A percentile compares a stretch with the other conserved stretches of the same genome.
phyloP scores from a whole-genome alignment of 305 asterid species.

The Ilex paraguariensis region DNA sequence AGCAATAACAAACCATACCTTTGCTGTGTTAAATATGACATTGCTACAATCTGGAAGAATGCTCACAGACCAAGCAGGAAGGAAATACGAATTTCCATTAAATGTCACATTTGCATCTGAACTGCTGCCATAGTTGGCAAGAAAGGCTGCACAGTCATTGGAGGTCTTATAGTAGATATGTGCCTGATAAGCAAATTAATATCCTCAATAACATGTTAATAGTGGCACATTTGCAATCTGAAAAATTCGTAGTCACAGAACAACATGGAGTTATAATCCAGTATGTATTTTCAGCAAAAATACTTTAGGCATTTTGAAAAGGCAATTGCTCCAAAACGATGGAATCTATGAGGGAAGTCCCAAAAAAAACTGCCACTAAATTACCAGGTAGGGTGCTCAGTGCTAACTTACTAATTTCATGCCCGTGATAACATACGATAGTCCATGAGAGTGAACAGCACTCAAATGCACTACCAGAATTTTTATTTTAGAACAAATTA shows the following conservation, averaged over 20 bases:
- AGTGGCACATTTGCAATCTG: not conserved
- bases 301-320: too few relatives aligned
- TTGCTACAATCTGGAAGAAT: constrained; percentile 77
- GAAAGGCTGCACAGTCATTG: constrained; percentile 73
- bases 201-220: not conserved
- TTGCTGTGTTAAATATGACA: constrained; percentile 73
- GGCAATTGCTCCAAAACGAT: too few relatives aligned
- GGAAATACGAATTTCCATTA: constrained; percentile 59
- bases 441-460: too few relatives aligned
- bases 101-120: constrained; percentile 53
- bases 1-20: constrained; percentile 30
- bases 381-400: too few relatives aligned
- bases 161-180: constrained; percentile 63
- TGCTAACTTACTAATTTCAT: too few relatives aligned
- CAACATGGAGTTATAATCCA: not conserved
- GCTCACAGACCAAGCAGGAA: constrained; percentile 94
- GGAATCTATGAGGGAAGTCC: too few relatives aligned
- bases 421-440: too few relatives aligned
- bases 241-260: not conserved
- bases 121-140: constrained; percentile 62
- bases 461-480: too few relatives aligned
- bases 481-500: too few relatives aligned
- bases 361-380: too few relatives aligned
- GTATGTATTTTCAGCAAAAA: too few relatives aligned
- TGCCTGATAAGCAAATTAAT: constrained; percentile 43